Evolutionary conservation across 257 asterid genomes (phyloP).

Genomic region (Ophiorrhiza pumila): DNA sequence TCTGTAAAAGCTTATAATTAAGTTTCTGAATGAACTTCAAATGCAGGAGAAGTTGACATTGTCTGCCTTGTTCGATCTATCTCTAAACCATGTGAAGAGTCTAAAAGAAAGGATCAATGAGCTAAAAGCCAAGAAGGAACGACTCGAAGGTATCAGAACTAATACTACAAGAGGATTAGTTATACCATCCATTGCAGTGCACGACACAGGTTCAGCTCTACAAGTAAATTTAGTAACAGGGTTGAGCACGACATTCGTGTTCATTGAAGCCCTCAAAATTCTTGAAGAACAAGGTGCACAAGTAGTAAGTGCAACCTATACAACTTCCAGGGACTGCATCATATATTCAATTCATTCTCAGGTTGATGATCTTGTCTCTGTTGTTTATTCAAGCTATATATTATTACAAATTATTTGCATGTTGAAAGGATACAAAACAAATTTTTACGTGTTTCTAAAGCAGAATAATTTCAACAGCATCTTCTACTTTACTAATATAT

Average conservation of each 20-base stretch:
- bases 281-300: constrained; percentile 14
- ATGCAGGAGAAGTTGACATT: constrained; percentile 4
- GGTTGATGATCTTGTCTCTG: neutral
- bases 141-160: neutral
- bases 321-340: neutral
- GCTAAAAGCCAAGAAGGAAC: constrained; percentile 5
- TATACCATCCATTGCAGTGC: neutral
- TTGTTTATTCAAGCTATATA: neutral
- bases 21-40: too few species aligned
- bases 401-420: too few species aligned
- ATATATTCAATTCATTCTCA: constrained; percentile 3
- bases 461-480: too few species aligned
- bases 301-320: neutral
- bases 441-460: too few species aligned
- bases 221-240: constrained; percentile 3
- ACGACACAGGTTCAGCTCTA: constrained; percentile 4
- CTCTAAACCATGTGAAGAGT: neutral
- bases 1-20: too few species aligned
- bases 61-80: neutral
- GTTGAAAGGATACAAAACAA: too few species aligned
- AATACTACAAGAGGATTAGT: neutral
- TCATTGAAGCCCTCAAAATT: constrained; percentile 11
- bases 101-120: constrained; percentile 4
- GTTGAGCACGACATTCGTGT: neutral
- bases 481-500: too few species aligned